Conservation (phyloP, 106 monocot species). For the Chionographis japonica region DNA sequence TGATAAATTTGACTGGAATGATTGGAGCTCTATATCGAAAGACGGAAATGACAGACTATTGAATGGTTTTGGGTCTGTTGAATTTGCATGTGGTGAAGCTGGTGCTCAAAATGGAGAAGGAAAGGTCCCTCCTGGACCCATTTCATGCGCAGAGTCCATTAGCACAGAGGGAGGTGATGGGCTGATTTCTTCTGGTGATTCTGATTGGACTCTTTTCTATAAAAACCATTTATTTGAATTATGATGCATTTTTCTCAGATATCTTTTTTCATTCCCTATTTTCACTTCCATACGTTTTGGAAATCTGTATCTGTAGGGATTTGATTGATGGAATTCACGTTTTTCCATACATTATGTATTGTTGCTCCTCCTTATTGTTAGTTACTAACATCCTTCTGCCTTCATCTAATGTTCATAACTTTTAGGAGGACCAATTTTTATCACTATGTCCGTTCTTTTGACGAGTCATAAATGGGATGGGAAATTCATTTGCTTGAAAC, state of each 20-base stretch:
- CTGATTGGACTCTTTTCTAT: slow-evolving; percentile 80
- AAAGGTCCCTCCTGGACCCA: neutral
- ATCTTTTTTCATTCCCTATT: too few relatives aligned
- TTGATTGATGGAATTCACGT: too few relatives aligned
- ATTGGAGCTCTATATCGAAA: slow-evolving; percentile 1
- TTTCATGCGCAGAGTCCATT: slow-evolving; percentile 50
- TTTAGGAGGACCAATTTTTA: too few relatives aligned
- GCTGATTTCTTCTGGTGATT: slow-evolving; percentile 59
- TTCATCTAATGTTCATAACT: too few relatives aligned
- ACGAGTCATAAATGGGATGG: too few relatives aligned
- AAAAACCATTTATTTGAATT: slow-evolving; percentile 65
- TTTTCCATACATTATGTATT: too few relatives aligned
- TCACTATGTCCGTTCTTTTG: too few relatives aligned
- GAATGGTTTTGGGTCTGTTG: slow-evolving; percentile 50
- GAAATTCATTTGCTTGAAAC: too few relatives aligned
- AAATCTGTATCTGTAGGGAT: too few relatives aligned
- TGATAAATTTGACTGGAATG: slow-evolving; percentile 6
- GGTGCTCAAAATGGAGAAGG: slow-evolving; percentile 5
- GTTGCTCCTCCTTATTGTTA: too few relatives aligned
- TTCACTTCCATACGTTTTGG: too few relatives aligned
- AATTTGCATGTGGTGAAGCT: slow-evolving; percentile 11
- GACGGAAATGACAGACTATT: slow-evolving; percentile 12
- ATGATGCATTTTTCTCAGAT: slow-evolving; percentile 17
- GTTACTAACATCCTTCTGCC: too few relatives aligned
- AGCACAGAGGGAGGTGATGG: slow-evolving; percentile 32